Evolutionary conservation across 805 yeast genomes (phyloP), one percentile per base, ranked within the genome.

Genomic region (Ogataea minuta): DNA sequence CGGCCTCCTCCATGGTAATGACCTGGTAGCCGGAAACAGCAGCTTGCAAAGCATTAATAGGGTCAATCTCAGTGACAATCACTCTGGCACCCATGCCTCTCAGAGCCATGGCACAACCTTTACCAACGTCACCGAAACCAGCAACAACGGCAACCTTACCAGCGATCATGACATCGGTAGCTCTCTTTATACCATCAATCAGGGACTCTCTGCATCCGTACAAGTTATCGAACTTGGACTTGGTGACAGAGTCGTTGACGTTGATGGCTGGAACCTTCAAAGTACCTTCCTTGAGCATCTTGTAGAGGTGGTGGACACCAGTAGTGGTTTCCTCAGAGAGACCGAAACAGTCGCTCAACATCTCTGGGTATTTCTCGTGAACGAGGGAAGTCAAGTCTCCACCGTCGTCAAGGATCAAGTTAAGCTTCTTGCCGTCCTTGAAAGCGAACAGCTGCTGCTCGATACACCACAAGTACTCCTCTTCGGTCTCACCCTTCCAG

Each of bases 401-500:
- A 84, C 99, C 99, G 64, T 91, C 99, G 67, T 91, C 99, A 67
- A 91, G 81, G 70, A 91, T 93, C 74, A 91, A 78, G 87, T 91
- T 91, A 70, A 91, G 84, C 73, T 86, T 84, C 78, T 84, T 79
- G 69, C 78, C 82, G 71, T 90, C 96, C 78, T 91, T 91, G 91
- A 91, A 91, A 50, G 98, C 86, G 64, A 85, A 89, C 70, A 91
- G 83, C 79, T 93, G 98, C 77, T 91, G 98, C 77, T 93, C 97
- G 60, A 91, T 87, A 81, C 99, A 91, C 99, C 99, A 91, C 65
- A 79, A 66, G 81, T 91, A 93, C 77, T 91, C 99, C 78, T 91
- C 98, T 73, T 91, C 99, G 70, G 98, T 88, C 81, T 91, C 98
- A 69, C 99, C 98, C 81, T 91, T 91, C 99, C 99, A 91, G 62